Evolutionary conservation across 2,329 filamentous ascomycete genomes (phyloP).

Genomic region (Exserohilum rostratum): DNA sequence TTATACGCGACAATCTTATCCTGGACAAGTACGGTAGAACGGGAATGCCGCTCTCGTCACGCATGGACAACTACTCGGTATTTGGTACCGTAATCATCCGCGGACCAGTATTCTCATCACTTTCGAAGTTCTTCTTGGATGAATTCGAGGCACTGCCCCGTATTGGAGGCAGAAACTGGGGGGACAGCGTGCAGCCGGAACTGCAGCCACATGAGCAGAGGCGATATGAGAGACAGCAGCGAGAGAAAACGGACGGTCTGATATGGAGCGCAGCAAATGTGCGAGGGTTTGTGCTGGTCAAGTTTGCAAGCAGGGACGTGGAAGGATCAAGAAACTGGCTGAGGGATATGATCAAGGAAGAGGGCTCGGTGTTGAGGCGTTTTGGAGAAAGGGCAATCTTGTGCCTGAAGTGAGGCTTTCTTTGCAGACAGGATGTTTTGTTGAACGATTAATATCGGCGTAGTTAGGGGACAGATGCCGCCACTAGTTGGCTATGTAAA

Average conservation of each 20-base stretch:
- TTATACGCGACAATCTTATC: constrained; percentile 85
- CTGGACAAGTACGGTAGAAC: constrained; percentile 62
- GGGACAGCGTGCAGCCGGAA: constrained; percentile 49
- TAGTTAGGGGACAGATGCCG: neutral
- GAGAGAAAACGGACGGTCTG: constrained; percentile 57
- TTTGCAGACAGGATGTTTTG: neutral
- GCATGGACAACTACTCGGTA: constrained; percentile 77
- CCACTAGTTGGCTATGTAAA: neutral
- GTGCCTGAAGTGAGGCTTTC: constrained; percentile 56
- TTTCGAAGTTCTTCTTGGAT: constrained; percentile 76
- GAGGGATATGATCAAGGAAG: constrained; percentile 72
- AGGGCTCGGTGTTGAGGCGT: constrained; percentile 70
- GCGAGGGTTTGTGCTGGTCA: constrained; percentile 80
- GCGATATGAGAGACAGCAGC: constrained; percentile 60
- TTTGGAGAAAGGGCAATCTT: constrained; percentile 85
- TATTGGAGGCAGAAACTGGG: constrained; percentile 82
- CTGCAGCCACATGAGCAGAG: constrained; percentile 53
- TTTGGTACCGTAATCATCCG: constrained; percentile 85
- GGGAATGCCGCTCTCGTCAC: constrained; percentile 41
- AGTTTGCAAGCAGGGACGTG: constrained; percentile 82
- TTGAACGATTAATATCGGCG: neutral
- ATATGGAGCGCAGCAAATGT: constrained; percentile 49
- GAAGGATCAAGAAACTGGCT: constrained; percentile 85
- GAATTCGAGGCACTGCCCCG: constrained; percentile 81
- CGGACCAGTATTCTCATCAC: constrained; percentile 69